Evolutionary conservation across 2,329 filamentous ascomycete genomes (phyloP).

Genomic region (Fusarium penzigii): DNA sequence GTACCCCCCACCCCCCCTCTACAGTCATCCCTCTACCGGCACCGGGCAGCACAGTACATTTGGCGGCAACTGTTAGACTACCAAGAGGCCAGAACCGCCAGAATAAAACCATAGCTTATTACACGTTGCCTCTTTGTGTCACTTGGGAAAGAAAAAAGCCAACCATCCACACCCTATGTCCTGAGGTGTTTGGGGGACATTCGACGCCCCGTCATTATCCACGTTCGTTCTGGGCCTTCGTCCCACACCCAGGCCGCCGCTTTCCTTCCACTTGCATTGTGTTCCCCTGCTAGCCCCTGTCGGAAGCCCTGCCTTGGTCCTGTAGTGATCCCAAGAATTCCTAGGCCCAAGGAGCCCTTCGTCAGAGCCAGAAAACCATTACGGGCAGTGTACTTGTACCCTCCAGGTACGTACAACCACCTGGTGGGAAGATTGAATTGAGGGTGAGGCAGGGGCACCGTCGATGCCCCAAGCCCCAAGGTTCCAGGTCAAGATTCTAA

Average conservation of each 20-base stretch:
- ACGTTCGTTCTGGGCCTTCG: slow-evolving; percentile 26
- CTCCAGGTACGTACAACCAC: too few relatives aligned
- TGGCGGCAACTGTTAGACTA: neutral
- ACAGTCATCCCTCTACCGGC: too few relatives aligned
- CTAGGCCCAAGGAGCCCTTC: slow-evolving; percentile 6
- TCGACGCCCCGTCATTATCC: slow-evolving; percentile 18
- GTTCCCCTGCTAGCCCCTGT: slow-evolving; percentile 25
- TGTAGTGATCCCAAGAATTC: slow-evolving; percentile 31
- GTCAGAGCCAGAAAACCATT: slow-evolving; percentile 19
- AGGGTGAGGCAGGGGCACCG: slow-evolving; percentile 14
- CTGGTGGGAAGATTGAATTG: slow-evolving; percentile 4
- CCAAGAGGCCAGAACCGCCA: slow-evolving; percentile 10
- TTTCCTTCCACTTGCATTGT: slow-evolving; percentile 31
- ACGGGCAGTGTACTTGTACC: too few relatives aligned
- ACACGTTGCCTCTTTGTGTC: slow-evolving; percentile 13
- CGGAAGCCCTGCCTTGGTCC: slow-evolving; percentile 20
- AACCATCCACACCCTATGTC: slow-evolving; percentile 5
- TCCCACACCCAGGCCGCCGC: slow-evolving; percentile 26
- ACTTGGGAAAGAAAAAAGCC: slow-evolving; percentile 11
- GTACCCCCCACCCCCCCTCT: too few relatives aligned
- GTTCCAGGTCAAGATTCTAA: slow-evolving; percentile 6
- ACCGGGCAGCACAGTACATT: too few relatives aligned
- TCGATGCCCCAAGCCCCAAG: slow-evolving; percentile 12
- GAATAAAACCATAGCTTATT: neutral
- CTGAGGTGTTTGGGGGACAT: slow-evolving; percentile 6